phyloP scores from a whole-genome alignment of 495 filamentous ascomycete genomes.

The Penicillium bovifimosum region DNA sequence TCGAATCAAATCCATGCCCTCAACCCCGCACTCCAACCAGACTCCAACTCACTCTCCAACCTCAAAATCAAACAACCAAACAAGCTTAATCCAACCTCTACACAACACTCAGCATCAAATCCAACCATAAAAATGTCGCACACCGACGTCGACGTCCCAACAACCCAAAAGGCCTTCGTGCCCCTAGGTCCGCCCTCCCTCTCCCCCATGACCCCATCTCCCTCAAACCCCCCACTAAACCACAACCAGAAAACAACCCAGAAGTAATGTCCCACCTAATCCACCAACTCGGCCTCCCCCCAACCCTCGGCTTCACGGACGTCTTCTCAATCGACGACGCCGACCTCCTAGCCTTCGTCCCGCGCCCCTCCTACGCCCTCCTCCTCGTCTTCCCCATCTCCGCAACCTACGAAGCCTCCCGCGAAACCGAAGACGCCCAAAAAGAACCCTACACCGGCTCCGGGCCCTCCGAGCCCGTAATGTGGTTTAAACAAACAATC shows the following conservation, averaged over 20 bases:
- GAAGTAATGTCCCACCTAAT: constrained; percentile 73
- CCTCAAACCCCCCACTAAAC: constrained; percentile 8
- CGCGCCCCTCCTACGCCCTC: constrained; percentile 75
- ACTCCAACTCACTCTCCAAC: neutral
- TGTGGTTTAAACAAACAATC: constrained; percentile 94
- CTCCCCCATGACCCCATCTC: neutral
- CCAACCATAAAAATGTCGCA: constrained; percentile 26
- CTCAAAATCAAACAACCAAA: no score
- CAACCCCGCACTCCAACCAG: no score
- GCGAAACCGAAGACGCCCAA: constrained; percentile 56
- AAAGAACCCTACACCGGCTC: constrained; percentile 46
- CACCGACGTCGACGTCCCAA: constrained; percentile 34
- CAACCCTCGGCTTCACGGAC: constrained; percentile 66
- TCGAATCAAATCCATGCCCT: no score
- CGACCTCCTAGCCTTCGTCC: constrained; percentile 71
- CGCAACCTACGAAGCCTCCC: constrained; percentile 60
- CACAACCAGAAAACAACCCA: constrained; percentile 61
- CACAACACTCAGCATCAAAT: neutral
- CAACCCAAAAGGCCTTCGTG: constrained; percentile 44
- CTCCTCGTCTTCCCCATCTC: constrained; percentile 81
- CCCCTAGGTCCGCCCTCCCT: constrained; percentile 33
- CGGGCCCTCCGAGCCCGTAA: constrained; percentile 54
- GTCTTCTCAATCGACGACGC: constrained; percentile 78
- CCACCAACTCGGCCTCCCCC: constrained; percentile 67
- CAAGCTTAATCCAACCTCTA: neutral